Evolutionary conservation across 176 grass and related monocot genomes (phyloP).

Genomic region (Zea luxurians): DNA sequence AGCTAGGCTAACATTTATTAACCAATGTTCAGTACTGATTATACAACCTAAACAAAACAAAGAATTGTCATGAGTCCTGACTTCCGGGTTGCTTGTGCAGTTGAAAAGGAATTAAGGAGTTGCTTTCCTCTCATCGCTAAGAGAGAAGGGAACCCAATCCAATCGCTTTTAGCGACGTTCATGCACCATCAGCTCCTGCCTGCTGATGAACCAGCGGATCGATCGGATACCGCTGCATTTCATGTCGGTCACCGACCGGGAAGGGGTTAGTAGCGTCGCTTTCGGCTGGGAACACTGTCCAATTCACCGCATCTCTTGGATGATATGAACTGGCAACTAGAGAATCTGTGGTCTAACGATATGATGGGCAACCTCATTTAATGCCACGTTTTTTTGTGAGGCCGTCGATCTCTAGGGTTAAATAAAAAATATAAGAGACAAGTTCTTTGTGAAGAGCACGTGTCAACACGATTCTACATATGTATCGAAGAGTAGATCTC

Average conservation of each 20-base stretch:
- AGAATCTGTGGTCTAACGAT: background rate
- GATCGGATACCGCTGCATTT: background rate
- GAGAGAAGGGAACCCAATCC: background rate
- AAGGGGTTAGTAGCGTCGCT: background rate
- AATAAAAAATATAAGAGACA: too few relatives aligned
- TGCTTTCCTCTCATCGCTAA: background rate
- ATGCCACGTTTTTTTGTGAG: too few relatives aligned
- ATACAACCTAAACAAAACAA: too few relatives aligned
- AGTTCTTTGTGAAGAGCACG: too few relatives aligned
- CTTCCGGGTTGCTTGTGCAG: background rate
- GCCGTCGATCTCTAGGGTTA: too few relatives aligned
- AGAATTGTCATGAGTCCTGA: too few relatives aligned
- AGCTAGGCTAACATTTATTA: too few relatives aligned
- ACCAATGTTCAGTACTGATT: too few relatives aligned
- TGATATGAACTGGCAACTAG: slow-evolving; percentile 44
- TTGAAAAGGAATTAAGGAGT: slow-evolving; percentile 23
- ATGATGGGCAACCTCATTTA: too few relatives aligned
- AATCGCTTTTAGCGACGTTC: slow-evolving; percentile 8
- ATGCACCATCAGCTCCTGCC: slow-evolving; percentile 8
- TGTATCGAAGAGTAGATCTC: too few relatives aligned
- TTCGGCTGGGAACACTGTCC: slow-evolving; percentile 9
- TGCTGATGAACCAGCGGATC: background rate
- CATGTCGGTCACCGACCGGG: slow-evolving; percentile 32
- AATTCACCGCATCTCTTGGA: background rate
- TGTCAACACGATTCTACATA: too few relatives aligned